phyloP scores from a whole-genome alignment of 208 protist genomes.

The Acanthamoeba castellanii region DNA sequence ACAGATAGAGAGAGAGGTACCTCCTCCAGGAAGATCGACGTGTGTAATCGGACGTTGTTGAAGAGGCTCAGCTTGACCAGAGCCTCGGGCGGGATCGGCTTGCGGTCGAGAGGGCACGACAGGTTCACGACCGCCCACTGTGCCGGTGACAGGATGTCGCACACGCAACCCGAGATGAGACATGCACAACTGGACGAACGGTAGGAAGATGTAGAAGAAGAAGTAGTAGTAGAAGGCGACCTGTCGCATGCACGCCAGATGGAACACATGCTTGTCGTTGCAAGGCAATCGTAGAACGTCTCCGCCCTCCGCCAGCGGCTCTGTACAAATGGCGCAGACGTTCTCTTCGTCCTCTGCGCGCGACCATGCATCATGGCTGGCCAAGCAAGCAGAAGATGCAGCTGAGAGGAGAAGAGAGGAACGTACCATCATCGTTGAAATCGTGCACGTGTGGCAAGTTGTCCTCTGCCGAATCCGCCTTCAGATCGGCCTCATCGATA shows the following conservation, averaged over 20 bases:
- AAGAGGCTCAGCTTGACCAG: constrained; percentile 8
- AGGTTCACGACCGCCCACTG: constrained; percentile 28
- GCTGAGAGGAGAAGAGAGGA: background rate
- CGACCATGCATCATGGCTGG: background rate
- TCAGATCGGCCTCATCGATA: background rate
- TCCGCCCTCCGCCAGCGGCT: background rate
- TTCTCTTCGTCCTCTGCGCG: background rate
- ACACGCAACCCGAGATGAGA: background rate
- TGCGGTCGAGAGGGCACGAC: constrained; percentile 46
- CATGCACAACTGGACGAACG: no score
- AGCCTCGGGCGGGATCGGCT: constrained; percentile 39
- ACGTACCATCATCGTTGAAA: background rate
- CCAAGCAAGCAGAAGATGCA: background rate
- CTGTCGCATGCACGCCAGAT: constrained; percentile 27
- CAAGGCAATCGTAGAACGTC: background rate
- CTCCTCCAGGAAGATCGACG: constrained; percentile 29
- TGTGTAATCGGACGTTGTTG: constrained; percentile 2
- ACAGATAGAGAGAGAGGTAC: background rate
- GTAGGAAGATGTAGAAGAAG: no score
- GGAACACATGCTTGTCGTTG: constrained; percentile 30
- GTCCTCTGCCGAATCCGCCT: background rate
- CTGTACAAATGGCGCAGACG: background rate
- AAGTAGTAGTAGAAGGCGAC: background rate
- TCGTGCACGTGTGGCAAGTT: background rate
- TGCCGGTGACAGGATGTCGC: background rate